Evolutionary conservation across 768 basidiomycete species (phyloP), one percentile per base, ranked within the genome.

Genomic region (Leccinum variicolor): DNA sequence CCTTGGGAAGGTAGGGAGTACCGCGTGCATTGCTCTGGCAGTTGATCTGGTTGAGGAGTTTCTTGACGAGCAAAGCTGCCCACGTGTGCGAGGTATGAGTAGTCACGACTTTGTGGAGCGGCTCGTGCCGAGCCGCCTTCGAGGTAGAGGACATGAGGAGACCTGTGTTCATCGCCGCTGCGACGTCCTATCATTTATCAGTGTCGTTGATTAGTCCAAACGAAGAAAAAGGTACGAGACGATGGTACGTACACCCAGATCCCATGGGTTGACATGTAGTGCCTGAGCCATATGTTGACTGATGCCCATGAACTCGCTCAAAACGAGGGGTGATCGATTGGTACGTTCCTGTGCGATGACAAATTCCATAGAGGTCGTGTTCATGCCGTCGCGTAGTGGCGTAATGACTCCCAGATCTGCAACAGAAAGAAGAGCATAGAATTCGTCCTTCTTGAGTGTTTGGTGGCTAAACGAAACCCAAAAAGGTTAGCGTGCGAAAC

Each of bases 241-340:
- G 39, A 28, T 50, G 19, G 46, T 3, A 80, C 84, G 45, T 59
- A 91, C 92, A 55, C 87, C 90, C 19, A 98, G 84, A 71, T 95
- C 92, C 92, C 95, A 97, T 2, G 96, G 96, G 73, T 99, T 98
- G 56, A 97, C 90, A 60, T 92, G 84, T 19, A 97, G 76, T 21
- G 96, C 92, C 28, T 94, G 85, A 51, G 81, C 79, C 92, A 98
- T 94, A 60, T 92, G 87, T 66, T 90, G 87, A 53, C 92, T 90
- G 65, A 97, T 97, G 10, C 96, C 96, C 90, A 97, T 97, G 69
- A 98, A 98, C 75, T 99, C 96, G 67, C 91, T 94, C 54, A 99
- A 77, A 59, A 98, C 89, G 52, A 94, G 84, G 0, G 96, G 94
- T 34, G 84, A 87, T 74, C 84, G 85, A 69, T 89, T 87, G 52